Evolutionary conservation across 805 yeast species (phyloP).

Genomic region (Kodamaea hsintzibuensis): DNA sequence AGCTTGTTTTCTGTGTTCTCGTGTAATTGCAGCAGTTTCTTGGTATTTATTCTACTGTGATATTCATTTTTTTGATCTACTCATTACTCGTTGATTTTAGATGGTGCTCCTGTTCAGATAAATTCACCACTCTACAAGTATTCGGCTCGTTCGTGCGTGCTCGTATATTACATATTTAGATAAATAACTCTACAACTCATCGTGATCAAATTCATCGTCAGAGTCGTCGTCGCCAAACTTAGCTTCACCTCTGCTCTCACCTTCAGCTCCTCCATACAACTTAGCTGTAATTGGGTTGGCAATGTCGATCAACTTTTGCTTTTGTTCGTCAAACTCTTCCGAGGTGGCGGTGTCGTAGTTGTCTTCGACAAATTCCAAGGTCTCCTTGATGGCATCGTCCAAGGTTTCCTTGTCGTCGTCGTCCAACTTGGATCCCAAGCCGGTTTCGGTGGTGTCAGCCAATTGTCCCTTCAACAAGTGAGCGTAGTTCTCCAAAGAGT

Average conservation of each 20-base stretch:
- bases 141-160: neutral
- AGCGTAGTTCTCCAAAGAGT: constrained; percentile 48
- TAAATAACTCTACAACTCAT: constrained; percentile 35
- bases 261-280: constrained; percentile 55
- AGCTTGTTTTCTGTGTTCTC: neutral
- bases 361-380: constrained; percentile 85
- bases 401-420: constrained; percentile 91
- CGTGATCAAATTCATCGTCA: constrained; percentile 46
- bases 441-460: constrained; percentile 36
- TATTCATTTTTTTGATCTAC: too few species aligned
- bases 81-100: too few species aligned
- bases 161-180: constrained; percentile 10
- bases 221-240: constrained; percentile 45
- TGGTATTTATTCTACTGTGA: neutral
- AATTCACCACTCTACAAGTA: too few species aligned
- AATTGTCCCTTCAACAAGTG: constrained; percentile 50
- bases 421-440: constrained; percentile 73
- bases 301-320: constrained; percentile 72
- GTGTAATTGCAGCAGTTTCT: too few species aligned
- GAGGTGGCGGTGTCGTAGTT: constrained; percentile 80
- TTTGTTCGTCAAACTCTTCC: constrained; percentile 93
- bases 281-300: constrained; percentile 94
- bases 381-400: constrained; percentile 83
- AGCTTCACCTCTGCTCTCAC: constrained; percentile 41
- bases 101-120: too few species aligned